Conservation (phyloP, 2,329 filamentous ascomycete species). For the Cladosporium sp. region DNA sequence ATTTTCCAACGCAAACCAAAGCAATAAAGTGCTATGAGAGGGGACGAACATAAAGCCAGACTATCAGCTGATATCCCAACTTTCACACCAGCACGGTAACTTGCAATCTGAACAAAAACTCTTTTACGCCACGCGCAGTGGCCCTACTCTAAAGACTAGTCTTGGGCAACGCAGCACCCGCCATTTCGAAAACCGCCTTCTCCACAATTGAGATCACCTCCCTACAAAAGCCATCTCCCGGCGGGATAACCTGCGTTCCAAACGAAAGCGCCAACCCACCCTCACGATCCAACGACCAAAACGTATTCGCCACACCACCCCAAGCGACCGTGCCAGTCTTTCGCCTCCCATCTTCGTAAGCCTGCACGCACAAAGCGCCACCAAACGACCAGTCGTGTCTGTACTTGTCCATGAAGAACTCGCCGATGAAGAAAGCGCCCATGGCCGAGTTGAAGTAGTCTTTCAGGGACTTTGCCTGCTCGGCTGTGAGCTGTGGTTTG, state of each 20-base stretch:
- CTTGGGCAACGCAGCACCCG: slow-evolving; percentile 7
- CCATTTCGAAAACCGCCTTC: slow-evolving; percentile 37
- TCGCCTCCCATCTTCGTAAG: slow-evolving; percentile 33
- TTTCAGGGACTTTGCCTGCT: slow-evolving; percentile 24
- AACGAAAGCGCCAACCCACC: slow-evolving; percentile 41
- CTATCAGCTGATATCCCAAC: no score
- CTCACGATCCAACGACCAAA: slow-evolving; percentile 41
- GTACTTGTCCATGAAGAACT: slow-evolving; percentile 25
- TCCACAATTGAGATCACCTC: slow-evolving; percentile 37
- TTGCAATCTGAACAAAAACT: no score
- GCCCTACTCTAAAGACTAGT: no score
- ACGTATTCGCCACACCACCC: slow-evolving; percentile 45
- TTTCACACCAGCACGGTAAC: no score
- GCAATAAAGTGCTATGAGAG: no score
- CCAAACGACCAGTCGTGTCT: slow-evolving; percentile 39
- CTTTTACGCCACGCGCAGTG: no score
- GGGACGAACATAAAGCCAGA: no score
- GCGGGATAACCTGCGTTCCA: slow-evolving; percentile 41
- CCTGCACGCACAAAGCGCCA: slow-evolving; percentile 40
- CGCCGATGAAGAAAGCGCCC: slow-evolving; percentile 31
- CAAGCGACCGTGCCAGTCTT: slow-evolving; percentile 40
- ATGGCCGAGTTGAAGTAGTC: slow-evolving; percentile 28
- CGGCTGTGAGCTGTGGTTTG: slow-evolving; percentile 40
- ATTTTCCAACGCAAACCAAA: not conserved
- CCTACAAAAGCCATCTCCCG: slow-evolving; percentile 36